Base-by-base conservation (phyloP, 148 eudicot genomes). In the Cornus florida region DNA sequence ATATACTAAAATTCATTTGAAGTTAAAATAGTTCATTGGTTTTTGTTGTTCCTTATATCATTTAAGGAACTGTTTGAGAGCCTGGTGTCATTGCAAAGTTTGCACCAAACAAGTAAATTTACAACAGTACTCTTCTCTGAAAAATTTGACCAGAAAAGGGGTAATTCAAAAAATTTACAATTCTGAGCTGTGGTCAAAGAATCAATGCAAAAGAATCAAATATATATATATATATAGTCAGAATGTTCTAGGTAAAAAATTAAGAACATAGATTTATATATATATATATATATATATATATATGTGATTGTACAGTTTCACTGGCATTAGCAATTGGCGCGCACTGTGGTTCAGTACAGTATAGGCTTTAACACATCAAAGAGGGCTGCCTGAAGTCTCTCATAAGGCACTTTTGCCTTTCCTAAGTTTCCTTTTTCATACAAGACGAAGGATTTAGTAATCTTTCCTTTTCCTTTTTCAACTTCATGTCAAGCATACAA, bases 391-490 rank as follows among this genome's bases (percentile, higher is more conserved):
- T 16, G 19, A 11, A 16, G 59, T 43, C 48, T 41, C 46, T 43
- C 38, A 35, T 43, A 43, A 3, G 57, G 33, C 32, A 1, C 56
- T 56, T 23, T 72, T 72, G 20, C 13, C 17, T 72, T 22, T 19
- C 75, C 75, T 17, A 24, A 50, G 20, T 24, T 72, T 72, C 64
- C 75, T 23, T 72, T 72, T 48, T 32, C 39, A 46, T 46, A 12
- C 75, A 20, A 72, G 62, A 50, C 75, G 12, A 46, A 23, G 75
- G 75, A 46, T 46, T 31, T 72, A 24, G 62, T 23, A 72, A 16
- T 57, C 59, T 71, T 71, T 46, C 60, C 62, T 14, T 46, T 50
- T 50, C 13, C 60, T 72, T 48, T 72, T 39, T n/a, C 75, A 72
- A 3, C 50, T 23, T 17, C 38, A 48, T 72, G 16, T 46, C 64